Conservation (phyloP, 169 alveolate species). For the Pseudocohnilembus persalinus region DNA sequence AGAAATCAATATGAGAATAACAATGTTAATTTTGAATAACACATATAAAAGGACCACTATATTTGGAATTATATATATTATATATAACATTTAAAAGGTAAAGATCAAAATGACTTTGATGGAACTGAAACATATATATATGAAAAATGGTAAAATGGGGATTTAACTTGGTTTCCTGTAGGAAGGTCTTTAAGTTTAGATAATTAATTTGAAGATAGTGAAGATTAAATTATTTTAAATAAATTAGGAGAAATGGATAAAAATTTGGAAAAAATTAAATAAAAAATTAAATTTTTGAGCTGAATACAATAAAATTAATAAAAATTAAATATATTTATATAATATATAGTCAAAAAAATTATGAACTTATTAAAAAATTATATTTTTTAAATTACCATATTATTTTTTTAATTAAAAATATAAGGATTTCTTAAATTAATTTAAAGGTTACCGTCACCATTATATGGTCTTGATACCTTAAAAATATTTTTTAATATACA, state of each 20-base stretch:
- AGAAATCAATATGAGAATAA: conserved; percentile 58
- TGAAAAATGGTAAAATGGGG: conserved; percentile 44
- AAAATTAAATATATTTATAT: no score
- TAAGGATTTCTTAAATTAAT: no score
- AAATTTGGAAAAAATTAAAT: not conserved
- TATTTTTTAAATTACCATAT: no score
- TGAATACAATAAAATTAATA: not conserved
- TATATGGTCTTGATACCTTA: no score
- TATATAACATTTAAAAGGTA: conserved; percentile 42
- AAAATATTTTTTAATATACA: no score
- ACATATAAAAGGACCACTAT: conserved; percentile 39
- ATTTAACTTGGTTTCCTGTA: conserved; percentile 63
- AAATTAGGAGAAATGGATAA: no score
- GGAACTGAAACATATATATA: conserved; percentile 54
- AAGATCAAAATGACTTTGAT: conserved; percentile 47
- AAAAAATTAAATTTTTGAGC: no score
- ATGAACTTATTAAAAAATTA: no score
- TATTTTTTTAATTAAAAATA: no score
- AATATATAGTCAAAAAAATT: no score
- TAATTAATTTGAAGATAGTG: not conserved
- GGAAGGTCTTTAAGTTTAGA: conserved; percentile 5
- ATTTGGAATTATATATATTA: conserved; percentile 52
- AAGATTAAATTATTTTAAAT: no score
- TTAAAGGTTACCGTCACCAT: no score
- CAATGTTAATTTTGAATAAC: conserved; percentile 47